Evolutionary conservation across 345 rosid species (phyloP).

Genomic region (Sonneratia alba): DNA sequence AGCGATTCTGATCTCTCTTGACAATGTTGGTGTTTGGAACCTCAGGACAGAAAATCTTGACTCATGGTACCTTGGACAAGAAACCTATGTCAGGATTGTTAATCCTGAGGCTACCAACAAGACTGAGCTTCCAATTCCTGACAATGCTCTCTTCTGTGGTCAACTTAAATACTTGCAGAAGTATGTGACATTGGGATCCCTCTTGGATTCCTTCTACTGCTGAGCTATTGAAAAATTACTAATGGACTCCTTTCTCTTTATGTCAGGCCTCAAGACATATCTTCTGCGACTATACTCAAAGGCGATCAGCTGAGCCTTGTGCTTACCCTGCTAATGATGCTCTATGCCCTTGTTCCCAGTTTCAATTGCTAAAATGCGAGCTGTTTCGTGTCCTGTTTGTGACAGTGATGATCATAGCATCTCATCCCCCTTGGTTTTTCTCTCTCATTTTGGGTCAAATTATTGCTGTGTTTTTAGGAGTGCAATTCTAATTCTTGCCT

Average conservation of each 20-base stretch:
- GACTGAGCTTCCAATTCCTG: slow-evolving; percentile 76
- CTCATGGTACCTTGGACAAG: slow-evolving; percentile 98
- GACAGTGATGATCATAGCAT: slow-evolving; percentile 1
- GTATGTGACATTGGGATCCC: slow-evolving; percentile 24
- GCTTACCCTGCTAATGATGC: slow-evolving; percentile 23
- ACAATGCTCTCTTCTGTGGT: slow-evolving; percentile 89
- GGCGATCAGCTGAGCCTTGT: slow-evolving; percentile 17
- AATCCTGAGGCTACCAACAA: slow-evolving; percentile 91
- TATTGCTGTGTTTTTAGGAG: background rate
- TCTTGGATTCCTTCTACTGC: background rate
- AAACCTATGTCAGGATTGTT: slow-evolving; percentile 78
- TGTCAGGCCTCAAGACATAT: slow-evolving; percentile 68
- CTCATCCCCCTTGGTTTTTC: background rate
- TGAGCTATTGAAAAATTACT: background rate
- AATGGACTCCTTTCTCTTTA: slow-evolving; percentile 8
- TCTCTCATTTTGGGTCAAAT: too few species aligned
- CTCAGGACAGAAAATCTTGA: slow-evolving; percentile 93
- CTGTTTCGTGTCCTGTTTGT: background rate
- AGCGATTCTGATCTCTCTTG: slow-evolving; percentile 77
- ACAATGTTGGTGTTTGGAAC: slow-evolving; percentile 97
- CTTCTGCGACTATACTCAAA: slow-evolving; percentile 27
- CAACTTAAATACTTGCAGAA: slow-evolving; percentile 61
- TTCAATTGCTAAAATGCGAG: background rate
- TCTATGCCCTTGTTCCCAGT: background rate
- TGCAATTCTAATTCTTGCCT: slow-evolving; percentile 11